Evolutionary conservation across 305 asterid species (phyloP), one percentile per base, ranked within the genome.

Genomic region (Fraxinus ornus): DNA sequence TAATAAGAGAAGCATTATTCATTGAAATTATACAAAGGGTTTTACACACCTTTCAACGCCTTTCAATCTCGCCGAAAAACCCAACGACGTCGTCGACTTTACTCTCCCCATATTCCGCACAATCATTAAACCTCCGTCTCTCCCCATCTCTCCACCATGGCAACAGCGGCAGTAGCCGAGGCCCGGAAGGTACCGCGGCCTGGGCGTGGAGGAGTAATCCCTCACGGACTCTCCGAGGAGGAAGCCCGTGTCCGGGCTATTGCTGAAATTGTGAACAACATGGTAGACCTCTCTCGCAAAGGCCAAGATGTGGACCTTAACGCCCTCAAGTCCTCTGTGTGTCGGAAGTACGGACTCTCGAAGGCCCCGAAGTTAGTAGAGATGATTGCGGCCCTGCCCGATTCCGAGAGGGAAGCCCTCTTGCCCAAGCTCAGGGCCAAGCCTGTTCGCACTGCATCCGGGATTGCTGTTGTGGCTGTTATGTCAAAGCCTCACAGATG

Each of bases 401-500:
- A 96, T 28, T 85, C 97, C 5, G 98, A 96, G 87, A 94, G 89
- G 87, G 98, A 96, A 80, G 82, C 90, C 8, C 89, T 96, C 57
- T 92, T 95, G 73, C 99, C 99, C 39, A 95, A 95, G 87, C 94
- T 95, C 85, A 90, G 94, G 70, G 99, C 99, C 2, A 96, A 96
- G 78, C 99, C 98, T 2, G 97, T 96, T 47, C 95, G 99, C 62
- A 96, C 99, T 15, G 99, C 99, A 4, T 96, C 99, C 4, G 98
- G 98, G 22, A 96, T 96, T 74, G 98, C 98, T 4, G 98, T 96
- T 21, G 98, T 96, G 68, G 99, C 99, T 26, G 98, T 96, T 21
- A 96, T 96, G 99, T 94, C 98, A 57, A 96, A 96, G 88, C 99
- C 99, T 70, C 98, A 95, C 82, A 92, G 98, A 32, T 95, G 98